Conservation (phyloP, 495 filamentous ascomycete species). For the Daldinia childiae region DNA sequence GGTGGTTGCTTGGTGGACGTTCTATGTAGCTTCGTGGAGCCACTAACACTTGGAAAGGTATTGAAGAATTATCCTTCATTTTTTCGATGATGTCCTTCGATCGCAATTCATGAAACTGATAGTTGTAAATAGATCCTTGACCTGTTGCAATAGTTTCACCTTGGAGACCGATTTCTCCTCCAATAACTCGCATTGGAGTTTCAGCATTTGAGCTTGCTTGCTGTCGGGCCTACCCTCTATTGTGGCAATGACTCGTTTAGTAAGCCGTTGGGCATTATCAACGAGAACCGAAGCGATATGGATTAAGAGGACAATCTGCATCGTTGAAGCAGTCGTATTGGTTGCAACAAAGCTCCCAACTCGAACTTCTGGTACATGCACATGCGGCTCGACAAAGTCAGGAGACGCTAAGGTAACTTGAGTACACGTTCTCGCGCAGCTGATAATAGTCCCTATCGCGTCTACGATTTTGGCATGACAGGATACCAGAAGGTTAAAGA, state of each 20-base stretch:
- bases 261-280: slow-evolving; percentile 32
- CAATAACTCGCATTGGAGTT: slow-evolving; percentile 44
- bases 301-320: slow-evolving; percentile 47
- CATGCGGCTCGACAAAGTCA: slow-evolving; percentile 24
- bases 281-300: slow-evolving; percentile 39
- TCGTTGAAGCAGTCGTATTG: slow-evolving; percentile 37
- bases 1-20: not conserved
- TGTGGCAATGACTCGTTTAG: slow-evolving; percentile 3
- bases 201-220: slow-evolving; percentile 29
- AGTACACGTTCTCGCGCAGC: slow-evolving; percentile 41
- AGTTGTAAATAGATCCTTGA: slow-evolving; percentile 28
- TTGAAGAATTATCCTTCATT: not conserved
- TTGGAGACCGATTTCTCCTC: slow-evolving; percentile 33
- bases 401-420: slow-evolving; percentile 31
- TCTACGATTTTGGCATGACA: slow-evolving; percentile 50
- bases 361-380: slow-evolving; percentile 44
- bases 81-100: not conserved
- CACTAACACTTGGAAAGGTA: not conserved
- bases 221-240: not conserved
- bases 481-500: slow-evolving; percentile 45
- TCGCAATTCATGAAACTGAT: slow-evolving; percentile 23
- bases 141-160: slow-evolving; percentile 23
- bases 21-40: not conserved
- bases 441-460: slow-evolving; percentile 35
- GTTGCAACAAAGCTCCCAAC: slow-evolving; percentile 49